Percentiles rank a stretch among this genome's conserved stretches.
Conservation (phyloP, 352 stramenopile species). For the Paralagenidium karlingii region DNA sequence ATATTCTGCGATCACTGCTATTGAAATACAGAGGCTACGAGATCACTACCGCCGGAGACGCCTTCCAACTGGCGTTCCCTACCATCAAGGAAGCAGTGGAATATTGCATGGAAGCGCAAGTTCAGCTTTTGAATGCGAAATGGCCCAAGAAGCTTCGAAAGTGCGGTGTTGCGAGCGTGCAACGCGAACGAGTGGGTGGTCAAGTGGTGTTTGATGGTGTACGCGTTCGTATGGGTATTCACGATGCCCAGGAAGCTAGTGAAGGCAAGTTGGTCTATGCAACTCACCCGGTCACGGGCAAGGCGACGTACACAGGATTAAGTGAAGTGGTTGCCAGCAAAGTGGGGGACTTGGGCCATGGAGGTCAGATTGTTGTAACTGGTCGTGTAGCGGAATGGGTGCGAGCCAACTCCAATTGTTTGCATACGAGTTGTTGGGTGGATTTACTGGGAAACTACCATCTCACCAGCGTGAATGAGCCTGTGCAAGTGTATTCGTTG, state of each 20-base stretch:
- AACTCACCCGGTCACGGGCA: constrained; percentile 27
- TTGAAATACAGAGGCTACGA: constrained; percentile 29
- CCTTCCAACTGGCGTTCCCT: constrained; percentile 49
- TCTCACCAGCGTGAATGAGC: constrained; percentile 19
- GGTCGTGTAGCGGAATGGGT: constrained; percentile 26
- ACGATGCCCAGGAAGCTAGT: constrained; percentile 21
- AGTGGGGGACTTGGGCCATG: constrained; percentile 23
- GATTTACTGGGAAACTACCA: constrained; percentile 13
- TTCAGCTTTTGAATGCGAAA: constrained; percentile 17
- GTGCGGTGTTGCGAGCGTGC: constrained; percentile 11
- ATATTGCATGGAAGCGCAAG: constrained; percentile 33
- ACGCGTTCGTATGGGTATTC: constrained; percentile 37
- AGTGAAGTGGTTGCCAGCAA: constrained; percentile 38
- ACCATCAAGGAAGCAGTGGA: constrained; percentile 35
- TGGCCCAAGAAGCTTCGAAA: constrained; percentile 37
- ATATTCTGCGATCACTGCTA: constrained; percentile 24
- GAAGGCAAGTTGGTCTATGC: constrained; percentile 29
- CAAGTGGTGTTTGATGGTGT: constrained; percentile 31
- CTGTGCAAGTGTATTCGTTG: constrained; percentile 23
- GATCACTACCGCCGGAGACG: constrained; percentile 36
- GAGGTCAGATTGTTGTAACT: constrained; percentile 37
- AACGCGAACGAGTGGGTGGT: constrained; percentile 9
- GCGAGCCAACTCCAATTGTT: constrained; percentile 8
- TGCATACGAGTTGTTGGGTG: constrained; percentile 13
- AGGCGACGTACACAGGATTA: constrained; percentile 35